These are phyloP conservation scores for Phylloporus arenicola DNA, from an alignment of 768 basidiomycete species.

Conservation along the genomic window DNA sequence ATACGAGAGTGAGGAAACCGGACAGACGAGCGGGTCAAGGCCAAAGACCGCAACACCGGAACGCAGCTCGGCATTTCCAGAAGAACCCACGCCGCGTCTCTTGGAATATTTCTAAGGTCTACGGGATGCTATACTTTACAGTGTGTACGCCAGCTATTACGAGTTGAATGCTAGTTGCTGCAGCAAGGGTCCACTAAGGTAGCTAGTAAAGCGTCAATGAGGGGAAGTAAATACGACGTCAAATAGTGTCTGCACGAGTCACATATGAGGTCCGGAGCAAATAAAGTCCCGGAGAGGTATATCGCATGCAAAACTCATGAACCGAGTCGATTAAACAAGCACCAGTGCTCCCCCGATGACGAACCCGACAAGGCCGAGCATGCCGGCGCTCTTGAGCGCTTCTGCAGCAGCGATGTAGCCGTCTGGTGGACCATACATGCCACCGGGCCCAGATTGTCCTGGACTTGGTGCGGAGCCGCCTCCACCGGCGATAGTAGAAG, in stretches of 20 bases:
- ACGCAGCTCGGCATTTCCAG: neutral
- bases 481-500: conserved; percentile 47
- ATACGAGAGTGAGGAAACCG: too few relatives aligned
- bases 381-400: conserved; percentile 40
- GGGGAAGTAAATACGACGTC: conserved; percentile 16
- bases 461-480: conserved; percentile 52
- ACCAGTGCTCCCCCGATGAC: conserved; percentile 46
- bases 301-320: conserved; percentile 5
- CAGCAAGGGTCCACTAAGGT: conserved; percentile 18
- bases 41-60: neutral
- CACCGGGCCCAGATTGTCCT: conserved; percentile 40
- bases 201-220: conserved; percentile 27
- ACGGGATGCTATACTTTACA: conserved; percentile 20
- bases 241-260: conserved; percentile 15
- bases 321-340: conserved; percentile 32
- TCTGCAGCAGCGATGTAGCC: conserved; percentile 56
- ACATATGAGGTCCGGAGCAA: conserved; percentile 12
- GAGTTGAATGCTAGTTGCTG: conserved; percentile 10
- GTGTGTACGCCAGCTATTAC: conserved; percentile 18
- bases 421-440: conserved; percentile 64
- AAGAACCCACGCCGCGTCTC: neutral
- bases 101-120: conserved; percentile 8
- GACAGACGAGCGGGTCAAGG: neutral
- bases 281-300: conserved; percentile 13
- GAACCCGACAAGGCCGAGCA: conserved; percentile 42